Evolutionary conservation across 805 yeast genomes (phyloP), one percentile per base, ranked within the genome.

Genomic region (Wickerhamomyces ciferrii): DNA sequence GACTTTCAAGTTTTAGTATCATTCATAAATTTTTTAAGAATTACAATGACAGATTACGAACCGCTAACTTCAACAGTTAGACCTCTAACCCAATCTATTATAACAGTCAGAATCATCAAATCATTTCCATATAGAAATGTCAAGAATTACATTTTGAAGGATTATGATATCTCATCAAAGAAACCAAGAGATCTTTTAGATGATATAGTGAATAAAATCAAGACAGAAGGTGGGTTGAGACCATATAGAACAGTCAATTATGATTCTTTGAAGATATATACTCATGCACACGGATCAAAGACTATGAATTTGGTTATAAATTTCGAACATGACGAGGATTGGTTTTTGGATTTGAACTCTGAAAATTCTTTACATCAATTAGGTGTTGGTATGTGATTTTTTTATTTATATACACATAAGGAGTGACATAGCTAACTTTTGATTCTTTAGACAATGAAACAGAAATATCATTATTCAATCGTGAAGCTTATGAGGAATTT

Each of bases 251-350:
- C 75, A 49, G 87, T 87, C 10, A 71, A 67, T 0, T 86, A 81
- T 52, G 87, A 92, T 60, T 72, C 91, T 0, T 63, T 92, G 47
- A 94, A 94, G 65, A 75, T 94, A 7, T 94, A 94, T 67, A 86
- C 96, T 25, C 90, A 89, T 61, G 98, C 99, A 0, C 98, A 92
- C 64, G 94, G 95, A 13, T 78, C 96, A 27, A 94, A 94, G 67
- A 87, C 97, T 2, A 85, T 90, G 80, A 90, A 94, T 60, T 72
- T 94, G 53, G 94, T 90, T 41, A 86, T 94, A 51, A 94, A 94
- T 62, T 77, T 94, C 62, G 96, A 88, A 24, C 83, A 91, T 58
- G 87, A 82, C 57, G 84, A 27, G 4, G 31, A 81, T 47, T 86
- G 95, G 90, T 69, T 87, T 5, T 62, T 87, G 45, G 56, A 57